These are phyloP conservation scores for Cenchrus americanus DNA, from an alignment of 176 grass and related monocot species.

Conservation along the genomic window DNA sequence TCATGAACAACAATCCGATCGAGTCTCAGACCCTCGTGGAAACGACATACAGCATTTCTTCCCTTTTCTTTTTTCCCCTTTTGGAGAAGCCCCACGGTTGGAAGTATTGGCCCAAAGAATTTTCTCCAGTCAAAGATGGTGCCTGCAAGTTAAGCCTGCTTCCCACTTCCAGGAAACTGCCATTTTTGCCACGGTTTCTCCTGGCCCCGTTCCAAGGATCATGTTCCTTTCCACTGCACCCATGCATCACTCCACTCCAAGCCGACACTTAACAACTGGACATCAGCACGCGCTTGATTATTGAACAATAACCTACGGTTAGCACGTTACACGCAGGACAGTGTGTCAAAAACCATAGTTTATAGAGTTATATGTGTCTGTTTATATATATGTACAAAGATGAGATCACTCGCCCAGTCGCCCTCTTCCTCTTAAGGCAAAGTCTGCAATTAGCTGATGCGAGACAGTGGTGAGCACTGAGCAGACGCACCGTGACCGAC, in stretches of 20 bases:
- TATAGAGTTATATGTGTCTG: background rate
- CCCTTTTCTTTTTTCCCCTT: background rate
- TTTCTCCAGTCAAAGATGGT: conserved; percentile 16
- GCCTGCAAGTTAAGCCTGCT: background rate
- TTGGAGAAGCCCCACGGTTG: background rate
- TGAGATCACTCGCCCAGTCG: background rate
- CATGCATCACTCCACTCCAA: background rate
- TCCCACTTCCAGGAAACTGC: conserved; percentile 1
- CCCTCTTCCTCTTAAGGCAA: background rate
- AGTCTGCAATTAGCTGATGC: background rate
- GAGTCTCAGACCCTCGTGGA: background rate
- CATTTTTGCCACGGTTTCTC: background rate
- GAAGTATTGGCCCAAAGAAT: background rate
- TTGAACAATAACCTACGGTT: background rate
- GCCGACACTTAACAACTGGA: background rate
- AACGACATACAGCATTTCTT: background rate
- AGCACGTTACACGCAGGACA: background rate
- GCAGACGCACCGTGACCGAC: background rate
- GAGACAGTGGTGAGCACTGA: background rate
- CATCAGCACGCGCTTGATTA: background rate
- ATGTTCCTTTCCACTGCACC: background rate
- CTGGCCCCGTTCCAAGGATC: background rate
- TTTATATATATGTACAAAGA: background rate
- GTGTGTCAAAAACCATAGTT: background rate
- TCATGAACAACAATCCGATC: background rate